Percentiles rank a stretch among this genome's conserved stretches.
These are phyloP conservation scores for Trichoderma simmonsii DNA, from an alignment of 2,329 filamentous ascomycete species.

Conservation along the genomic window DNA sequence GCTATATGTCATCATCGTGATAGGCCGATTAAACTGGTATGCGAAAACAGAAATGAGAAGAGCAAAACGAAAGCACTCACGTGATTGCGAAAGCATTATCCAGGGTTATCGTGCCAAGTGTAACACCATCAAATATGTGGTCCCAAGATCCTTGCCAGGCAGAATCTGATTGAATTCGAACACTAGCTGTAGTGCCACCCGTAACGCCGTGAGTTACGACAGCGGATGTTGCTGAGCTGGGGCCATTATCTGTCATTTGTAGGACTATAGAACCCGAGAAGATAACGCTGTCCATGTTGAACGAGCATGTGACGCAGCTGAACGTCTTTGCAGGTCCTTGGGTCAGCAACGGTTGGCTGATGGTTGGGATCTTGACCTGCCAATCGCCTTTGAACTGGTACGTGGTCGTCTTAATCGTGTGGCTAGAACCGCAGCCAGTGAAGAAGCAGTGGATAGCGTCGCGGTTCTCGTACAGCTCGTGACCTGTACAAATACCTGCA, in stretches of 20 bases:
- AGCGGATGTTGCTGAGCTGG: background rate
- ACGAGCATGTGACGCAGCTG: background rate
- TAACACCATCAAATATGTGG: background rate
- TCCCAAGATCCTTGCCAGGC: background rate
- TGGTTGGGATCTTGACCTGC: background rate
- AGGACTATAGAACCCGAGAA: background rate
- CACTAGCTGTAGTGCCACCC: background rate
- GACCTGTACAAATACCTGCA: background rate
- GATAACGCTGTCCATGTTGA: background rate
- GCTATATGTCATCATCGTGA: background rate
- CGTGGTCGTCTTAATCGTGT: background rate
- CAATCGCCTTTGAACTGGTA: background rate
- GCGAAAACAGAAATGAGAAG: background rate
- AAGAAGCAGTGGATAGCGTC: background rate
- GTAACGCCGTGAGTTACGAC: background rate
- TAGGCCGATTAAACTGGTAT: background rate
- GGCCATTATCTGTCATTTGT: background rate
- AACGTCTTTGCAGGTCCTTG: background rate
- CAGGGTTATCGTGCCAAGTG: background rate
- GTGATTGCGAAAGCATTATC: background rate
- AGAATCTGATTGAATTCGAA: background rate
- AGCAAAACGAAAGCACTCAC: background rate
- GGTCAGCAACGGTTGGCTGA: background rate
- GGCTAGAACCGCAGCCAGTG: background rate
- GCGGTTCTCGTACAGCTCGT: background rate